Base-by-base conservation (phyloP, 1,139 yeast genomes). In the Candida dubliniensis region DNA sequence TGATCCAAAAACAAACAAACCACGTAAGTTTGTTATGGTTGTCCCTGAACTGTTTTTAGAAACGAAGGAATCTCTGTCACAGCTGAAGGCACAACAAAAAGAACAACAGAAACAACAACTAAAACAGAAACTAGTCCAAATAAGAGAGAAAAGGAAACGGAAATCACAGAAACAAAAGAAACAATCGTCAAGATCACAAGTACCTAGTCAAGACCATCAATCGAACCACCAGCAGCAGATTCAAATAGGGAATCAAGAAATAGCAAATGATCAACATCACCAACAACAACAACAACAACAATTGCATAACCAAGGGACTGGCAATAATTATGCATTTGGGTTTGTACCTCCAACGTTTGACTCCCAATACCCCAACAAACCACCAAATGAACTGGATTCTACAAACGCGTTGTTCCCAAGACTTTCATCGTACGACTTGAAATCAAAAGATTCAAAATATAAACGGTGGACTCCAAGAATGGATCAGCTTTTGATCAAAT, bases 401-500 rank as follows among this genome's bases (percentile, higher is more conserved):
- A 13, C 38, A 24, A 10, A 34, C 4, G 26, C 29, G 10, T 9
- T 32, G 13, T 45, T 23, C 27, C 54, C 36, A 14, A 61, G 59
- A 12, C 51, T 62, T 26, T 52, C 59, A n/a, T 64, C 58, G 40
- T 65, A 57, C 42, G 74, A 69, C 43, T 53, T 67, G 48, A 69
- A 69, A 48, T 64, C 71, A 4, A 60, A 61, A 38, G 73, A 67
- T 40, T 65, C 75, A 8, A 70, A 70, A 47, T 70, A 70, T 52
- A 61, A 67, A 40, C 47, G 76, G 50, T 70, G 76, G 76, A 60
- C 73, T 0, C 72, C 75, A 0, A 59, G 59, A 34, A 70, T 70
- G 75, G 76, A 70, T 47, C 71, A 64, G 46, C 66, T 49, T 45
- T 56, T 70, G 24, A 59, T 70, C 37, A 65, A 62, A 43, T 51